Evolutionary conservation across 805 yeast species (phyloP), one percentile per base, ranked within the genome.

Genomic region (Candida methanosorbosa): DNA sequence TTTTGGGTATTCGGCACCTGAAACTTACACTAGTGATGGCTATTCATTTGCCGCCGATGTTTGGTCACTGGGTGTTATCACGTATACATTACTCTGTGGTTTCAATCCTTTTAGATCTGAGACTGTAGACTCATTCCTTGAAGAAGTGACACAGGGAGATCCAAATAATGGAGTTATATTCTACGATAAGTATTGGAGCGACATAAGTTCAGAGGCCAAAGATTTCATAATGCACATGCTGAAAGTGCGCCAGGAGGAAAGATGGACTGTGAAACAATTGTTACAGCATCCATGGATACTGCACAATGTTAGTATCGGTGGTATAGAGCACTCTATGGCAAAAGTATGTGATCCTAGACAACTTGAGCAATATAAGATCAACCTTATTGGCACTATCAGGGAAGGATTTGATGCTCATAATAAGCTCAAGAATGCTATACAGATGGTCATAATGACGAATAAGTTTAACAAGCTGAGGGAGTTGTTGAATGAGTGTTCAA

Each of bases 1-100:
- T 2, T 75, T 86, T 56, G 95, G 95, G 2, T 86, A 86, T 52
- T 94, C 92, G 9, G 95, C 95, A 0, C 95, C 95, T 0, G 95
- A 86, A 52, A 85, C 86, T 3, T 64, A 86, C 17, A 52, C 70
- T 32, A 76, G 78, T 4, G 55, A 14, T 8, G 95, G 94, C 5
- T 95, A 86, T 56, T 92, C 94, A 29, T 83, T 81, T 48, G 87
- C 94, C 1, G 85, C 94, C 56, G 95, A 86, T 53, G 70, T 86
- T 31, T 86, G 95, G 95, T 79, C 90, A 2, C 52, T 85, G 27
- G 95, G 95, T 22, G 94, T 86, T 9, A 81, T 86, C 30, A 72
- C 92, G 0, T 86, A 83, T 56, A 85, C 95, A 0, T 57, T 85
- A 26, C 60, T 86, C 30, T 81, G 85, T 48, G 95, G 95, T 82